Base-by-base conservation (phyloP, 768 basidiomycete genomes). In the Chlorophyllum brunneum region DNA sequence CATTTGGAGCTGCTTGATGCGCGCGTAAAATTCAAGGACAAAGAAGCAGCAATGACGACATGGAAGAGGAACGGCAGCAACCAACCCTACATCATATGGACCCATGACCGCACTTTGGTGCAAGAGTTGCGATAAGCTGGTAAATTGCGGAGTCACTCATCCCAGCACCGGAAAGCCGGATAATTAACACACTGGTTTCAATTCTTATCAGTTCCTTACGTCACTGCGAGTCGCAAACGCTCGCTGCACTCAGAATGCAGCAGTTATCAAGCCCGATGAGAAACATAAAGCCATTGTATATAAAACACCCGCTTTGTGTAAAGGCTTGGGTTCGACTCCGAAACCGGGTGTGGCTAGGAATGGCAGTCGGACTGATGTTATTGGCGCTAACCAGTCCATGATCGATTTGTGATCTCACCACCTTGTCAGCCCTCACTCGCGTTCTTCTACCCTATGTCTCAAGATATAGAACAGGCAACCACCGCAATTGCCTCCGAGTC, bases 381-480 rank as follows among this genome's bases (percentile, higher is more conserved):
- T 39, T 20, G 38, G 43, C 44, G 42, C 33, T 46, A 44, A 39
- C 22, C 11, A 23, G n/a, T n/a, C 20, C 39, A 11, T 29, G 1
- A 47, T 45, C 36, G 52, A 54, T 46, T 40, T 27, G 15, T 31
- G 34, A 44, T 42, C 31, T n/a, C 30, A 15, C 36, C 15, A 29
- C 22, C 34, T 22, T 33, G 1, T 33, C n/a, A n/a, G n/a, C n/a
- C 44, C 45, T 47, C 16, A 27, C 15, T 13, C 26, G 22, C 36
- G 18, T 54, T 30, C 2, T 39, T 54, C 38, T 44, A 39, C 13
- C 42, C 10, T 22, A 40, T 48, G 26, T 23, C 56, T 10, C 53
- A 63, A 54, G 51, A 65, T 40, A 63, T 69, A 23, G 67, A 70
- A 55, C 31, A 48, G 11, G 63, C 58, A 20, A 68, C 69, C 4